Base-by-base conservation (phyloP, 2,329 filamentous ascomycete genomes). In the Daldinia sp. region DNA sequence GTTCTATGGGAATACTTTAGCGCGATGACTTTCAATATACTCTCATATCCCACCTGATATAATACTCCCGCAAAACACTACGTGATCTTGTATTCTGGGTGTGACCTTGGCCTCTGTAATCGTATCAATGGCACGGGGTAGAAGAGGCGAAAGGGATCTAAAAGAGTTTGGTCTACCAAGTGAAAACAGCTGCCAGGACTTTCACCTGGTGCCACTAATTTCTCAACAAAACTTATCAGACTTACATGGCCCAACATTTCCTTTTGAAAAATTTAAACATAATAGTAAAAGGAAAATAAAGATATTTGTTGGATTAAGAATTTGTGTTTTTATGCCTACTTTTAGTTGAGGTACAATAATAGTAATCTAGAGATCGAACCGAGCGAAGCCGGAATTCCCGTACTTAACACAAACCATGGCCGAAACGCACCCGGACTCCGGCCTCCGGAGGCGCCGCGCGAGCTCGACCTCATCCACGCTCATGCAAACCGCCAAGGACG, bases 381-480 rank as follows among this genome's bases (percentile, higher is more conserved):
- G 30, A 53, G 30, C 50, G 4, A 50, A 50, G 26, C 26, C 46
- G 46, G 46, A 23, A 50, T 50, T 30, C 26, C 46, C 50, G 28
- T 53, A 18, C 13, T 28, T 35, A 10, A 15, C 44, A 13, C 35
- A 28, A 15, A 35, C 4, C 33, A 42, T 42, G 46, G 26, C 53
- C 23, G 35, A 60, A 50, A 48, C 48, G 2, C 59, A 60, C 6
- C 51, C 48, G 12, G 42, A 37, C 60, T 44, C 68, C 58, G 72
- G 74, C 44, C 72, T 75, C 60, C 79, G 78, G 72, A 74, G 77
- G 60, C 75, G 76, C 61, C 73, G 72, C 26, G 76, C 73, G 13
- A 76, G 77, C 41, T 69, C 77, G 44, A 74, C 76, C 15, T 68
- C 77, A 26, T 72, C 73, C 5, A 54, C 67, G 30, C 39, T 78